Conservation (phyloP, 139 green algal species). For the Micromonas pusilla region DNA sequence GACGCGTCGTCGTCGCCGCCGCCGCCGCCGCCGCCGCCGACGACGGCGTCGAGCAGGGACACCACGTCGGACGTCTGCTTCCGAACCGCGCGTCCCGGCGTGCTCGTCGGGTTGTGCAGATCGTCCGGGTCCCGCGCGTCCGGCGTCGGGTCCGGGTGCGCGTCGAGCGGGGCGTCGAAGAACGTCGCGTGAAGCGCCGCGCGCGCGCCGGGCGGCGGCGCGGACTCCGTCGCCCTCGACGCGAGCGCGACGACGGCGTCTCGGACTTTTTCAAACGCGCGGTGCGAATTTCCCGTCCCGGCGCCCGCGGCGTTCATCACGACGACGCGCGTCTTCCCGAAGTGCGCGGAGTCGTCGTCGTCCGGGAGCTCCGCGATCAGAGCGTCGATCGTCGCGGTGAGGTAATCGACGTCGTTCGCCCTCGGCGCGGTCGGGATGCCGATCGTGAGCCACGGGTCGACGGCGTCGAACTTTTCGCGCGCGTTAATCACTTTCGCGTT, state of each 20-base stretch:
- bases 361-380: conserved; percentile 16
- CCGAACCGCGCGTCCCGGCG: neutral
- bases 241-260: no score
- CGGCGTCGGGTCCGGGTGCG: conserved; percentile 14
- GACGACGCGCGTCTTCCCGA: neutral
- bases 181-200: no score
- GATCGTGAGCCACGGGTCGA: neutral
- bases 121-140: conserved; percentile 16
- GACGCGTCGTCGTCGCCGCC: neutral
- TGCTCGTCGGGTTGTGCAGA: conserved; percentile 20
- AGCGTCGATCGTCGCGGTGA: neutral
- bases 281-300: no score
- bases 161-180: no score
- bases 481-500: no score
- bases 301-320: conserved; percentile 19
- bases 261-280: no score
- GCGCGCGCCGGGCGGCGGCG: no score
- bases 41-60: neutral
- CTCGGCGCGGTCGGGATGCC: conserved; percentile 9
- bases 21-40: no score
- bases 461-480: no score
- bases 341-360: neutral
- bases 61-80: conserved; percentile 18
- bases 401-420: conserved; percentile 12
- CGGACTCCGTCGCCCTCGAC: no score